These are phyloP conservation scores for Eucalyptus rudis DNA, from an alignment of 345 rosid species.

Conservation along the genomic window DNA sequence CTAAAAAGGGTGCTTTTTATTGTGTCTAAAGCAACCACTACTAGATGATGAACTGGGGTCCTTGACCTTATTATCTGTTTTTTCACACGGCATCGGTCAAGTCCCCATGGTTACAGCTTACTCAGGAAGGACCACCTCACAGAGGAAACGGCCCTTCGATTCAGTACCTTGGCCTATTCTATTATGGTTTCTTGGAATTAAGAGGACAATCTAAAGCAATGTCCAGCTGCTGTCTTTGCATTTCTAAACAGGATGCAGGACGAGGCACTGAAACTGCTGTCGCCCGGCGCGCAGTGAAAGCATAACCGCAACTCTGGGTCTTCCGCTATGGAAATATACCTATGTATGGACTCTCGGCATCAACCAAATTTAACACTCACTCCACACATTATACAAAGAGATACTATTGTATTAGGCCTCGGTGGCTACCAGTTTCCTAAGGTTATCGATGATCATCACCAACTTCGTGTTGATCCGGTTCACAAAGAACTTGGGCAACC, in stretches of 20 bases:
- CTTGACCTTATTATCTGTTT: not conserved
- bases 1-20: not conserved
- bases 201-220: not conserved
- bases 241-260: not conserved
- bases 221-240: not conserved
- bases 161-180: not conserved
- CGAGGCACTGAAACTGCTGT: not conserved
- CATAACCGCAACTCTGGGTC: not conserved
- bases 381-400: not conserved
- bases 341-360: not conserved
- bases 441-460: constrained; percentile 70
- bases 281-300: not conserved
- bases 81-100: not conserved
- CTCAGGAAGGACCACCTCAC: not conserved
- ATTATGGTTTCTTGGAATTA: not conserved
- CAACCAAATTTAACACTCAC: not conserved
- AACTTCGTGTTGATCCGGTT: constrained; percentile 66
- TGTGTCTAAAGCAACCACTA: not conserved
- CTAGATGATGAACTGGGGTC: not conserved
- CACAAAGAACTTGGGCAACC: constrained; percentile 74
- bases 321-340: not conserved
- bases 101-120: not conserved
- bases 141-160: not conserved
- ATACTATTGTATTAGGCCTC: not conserved
- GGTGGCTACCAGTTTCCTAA: constrained; percentile 26